Evolutionary conservation across 805 yeast genomes (phyloP).

Genomic region (Myxozyma lipomycoides): DNA sequence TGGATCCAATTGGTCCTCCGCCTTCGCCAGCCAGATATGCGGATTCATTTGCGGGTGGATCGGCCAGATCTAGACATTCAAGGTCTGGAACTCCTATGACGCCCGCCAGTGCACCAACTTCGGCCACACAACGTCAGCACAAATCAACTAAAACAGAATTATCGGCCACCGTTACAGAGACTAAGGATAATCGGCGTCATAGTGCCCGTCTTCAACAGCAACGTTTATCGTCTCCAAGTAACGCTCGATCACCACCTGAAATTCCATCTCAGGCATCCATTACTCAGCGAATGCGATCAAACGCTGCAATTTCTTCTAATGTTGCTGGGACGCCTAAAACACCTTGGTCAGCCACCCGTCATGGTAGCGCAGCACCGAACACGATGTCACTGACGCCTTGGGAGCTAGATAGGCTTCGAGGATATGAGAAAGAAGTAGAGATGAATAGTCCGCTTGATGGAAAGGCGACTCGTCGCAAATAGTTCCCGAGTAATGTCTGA

Average conservation of each 20-base stretch:
- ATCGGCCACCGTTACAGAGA: neutral
- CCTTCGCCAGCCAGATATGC: conserved; percentile 18
- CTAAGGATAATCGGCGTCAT: neutral
- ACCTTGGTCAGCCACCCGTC: neutral
- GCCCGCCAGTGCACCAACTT: conserved; percentile 24
- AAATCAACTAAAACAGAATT: neutral
- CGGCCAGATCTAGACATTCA: neutral
- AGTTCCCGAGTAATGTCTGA: too few species aligned
- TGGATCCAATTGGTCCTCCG: conserved; percentile 25
- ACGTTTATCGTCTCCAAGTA: neutral
- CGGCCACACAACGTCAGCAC: conserved; percentile 1
- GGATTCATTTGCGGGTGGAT: neutral
- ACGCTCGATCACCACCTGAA: neutral
- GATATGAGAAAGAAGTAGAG: conserved; percentile 3
- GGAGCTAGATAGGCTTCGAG: conserved; percentile 18
- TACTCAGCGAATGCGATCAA: too few species aligned
- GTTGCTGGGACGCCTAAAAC: too few species aligned
- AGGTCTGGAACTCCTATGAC: neutral
- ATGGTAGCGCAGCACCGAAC: conserved; percentile 3
- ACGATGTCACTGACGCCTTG: conserved; percentile 21
- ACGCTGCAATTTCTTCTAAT: too few species aligned
- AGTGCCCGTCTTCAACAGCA: neutral
- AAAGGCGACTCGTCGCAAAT: conserved; percentile 4
- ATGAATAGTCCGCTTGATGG: conserved; percentile 13
- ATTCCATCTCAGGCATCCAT: too few species aligned